phyloP scores from a whole-genome alignment of 768 basidiomycete species.

The Lactifluus pinguis region DNA sequence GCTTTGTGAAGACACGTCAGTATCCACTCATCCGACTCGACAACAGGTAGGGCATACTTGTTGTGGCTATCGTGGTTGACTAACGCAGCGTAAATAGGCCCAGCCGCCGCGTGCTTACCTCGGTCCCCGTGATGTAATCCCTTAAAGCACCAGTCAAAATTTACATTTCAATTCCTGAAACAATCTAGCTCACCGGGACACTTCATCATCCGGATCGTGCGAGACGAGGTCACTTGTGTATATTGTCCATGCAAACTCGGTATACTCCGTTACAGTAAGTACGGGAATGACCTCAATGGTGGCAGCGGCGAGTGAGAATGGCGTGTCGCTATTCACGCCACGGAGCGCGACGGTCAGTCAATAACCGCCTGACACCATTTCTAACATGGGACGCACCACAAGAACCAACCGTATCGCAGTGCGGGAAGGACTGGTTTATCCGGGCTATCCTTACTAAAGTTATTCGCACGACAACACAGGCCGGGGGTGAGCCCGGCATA shows the following conservation, averaged over 20 bases:
- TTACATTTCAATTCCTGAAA: neutral
- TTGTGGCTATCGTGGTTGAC: conserved; percentile 76
- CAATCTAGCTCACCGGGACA: conserved; percentile 39
- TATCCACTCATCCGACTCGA: neutral
- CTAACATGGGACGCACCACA: conserved; percentile 33
- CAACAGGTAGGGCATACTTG: conserved; percentile 32
- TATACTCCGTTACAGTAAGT: conserved; percentile 49
- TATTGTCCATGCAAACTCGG: conserved; percentile 55
- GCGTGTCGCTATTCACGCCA: conserved; percentile 40
- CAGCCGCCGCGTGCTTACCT: conserved; percentile 39
- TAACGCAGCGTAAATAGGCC: conserved; percentile 64
- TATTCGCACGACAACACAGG: conserved; percentile 55
- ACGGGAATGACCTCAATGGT: conserved; percentile 59
- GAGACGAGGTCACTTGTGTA: conserved; percentile 71
- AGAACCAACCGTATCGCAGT: conserved; percentile 57
- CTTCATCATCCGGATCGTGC: conserved; percentile 58
- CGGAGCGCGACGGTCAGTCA: neutral
- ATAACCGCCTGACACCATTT: too few species aligned
- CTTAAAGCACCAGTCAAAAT: conserved; percentile 25
- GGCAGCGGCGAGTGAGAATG: conserved; percentile 49
- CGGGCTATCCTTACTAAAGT: conserved; percentile 41
- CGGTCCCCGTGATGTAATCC: conserved; percentile 51
- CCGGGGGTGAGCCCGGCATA: conserved; percentile 61
- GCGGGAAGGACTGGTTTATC: conserved; percentile 46
- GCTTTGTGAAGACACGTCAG: conserved; percentile 31